A percentile compares a stretch with the other conserved stretches of the same genome.
Conservation (phyloP, 2,329 filamentous ascomycete species). For the Colletotrichum chlorophyti region DNA sequence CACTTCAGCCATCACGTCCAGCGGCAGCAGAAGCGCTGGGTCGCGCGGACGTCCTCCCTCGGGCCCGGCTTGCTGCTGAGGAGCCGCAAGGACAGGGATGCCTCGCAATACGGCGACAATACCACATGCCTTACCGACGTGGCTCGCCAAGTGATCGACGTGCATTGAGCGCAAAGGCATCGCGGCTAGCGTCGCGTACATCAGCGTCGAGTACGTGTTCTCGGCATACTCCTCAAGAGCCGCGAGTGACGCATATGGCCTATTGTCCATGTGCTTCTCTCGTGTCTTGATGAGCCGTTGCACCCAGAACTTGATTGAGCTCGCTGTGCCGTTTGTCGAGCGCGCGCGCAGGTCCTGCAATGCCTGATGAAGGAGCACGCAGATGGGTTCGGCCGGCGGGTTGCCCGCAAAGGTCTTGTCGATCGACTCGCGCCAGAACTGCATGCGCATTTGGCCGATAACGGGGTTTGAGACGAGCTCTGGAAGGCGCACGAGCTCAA, state of each 20-base stretch:
- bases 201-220: slow-evolving; percentile 90
- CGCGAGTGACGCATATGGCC: slow-evolving; percentile 76
- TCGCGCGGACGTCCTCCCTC: slow-evolving; percentile 38
- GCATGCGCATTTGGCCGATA: slow-evolving; percentile 86
- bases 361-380: slow-evolving; percentile 79
- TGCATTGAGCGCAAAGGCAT: slow-evolving; percentile 83
- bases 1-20: slow-evolving; percentile 87
- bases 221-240: slow-evolving; percentile 89
- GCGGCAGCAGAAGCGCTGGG: slow-evolving; percentile 74
- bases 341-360: slow-evolving; percentile 65
- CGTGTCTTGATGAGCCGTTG: slow-evolving; percentile 80
- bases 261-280: slow-evolving; percentile 83
- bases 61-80: slow-evolving; percentile 58
- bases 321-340: slow-evolving; percentile 43
- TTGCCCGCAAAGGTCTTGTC: slow-evolving; percentile 76
- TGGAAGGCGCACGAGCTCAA: slow-evolving; percentile 88
- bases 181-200: slow-evolving; percentile 85
- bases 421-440: slow-evolving; percentile 93
- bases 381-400: slow-evolving; percentile 90
- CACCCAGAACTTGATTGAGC: slow-evolving; percentile 74
- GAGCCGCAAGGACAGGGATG: slow-evolving; percentile 85
- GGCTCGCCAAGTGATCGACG: slow-evolving; percentile 90
- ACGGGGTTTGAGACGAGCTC: slow-evolving; percentile 89
- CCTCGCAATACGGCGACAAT: slow-evolving; percentile 88
- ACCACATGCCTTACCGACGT: slow-evolving; percentile 92